phyloP scores from a whole-genome alignment of 2,329 filamentous ascomycete species.

The Biscogniauxia marginata region DNA sequence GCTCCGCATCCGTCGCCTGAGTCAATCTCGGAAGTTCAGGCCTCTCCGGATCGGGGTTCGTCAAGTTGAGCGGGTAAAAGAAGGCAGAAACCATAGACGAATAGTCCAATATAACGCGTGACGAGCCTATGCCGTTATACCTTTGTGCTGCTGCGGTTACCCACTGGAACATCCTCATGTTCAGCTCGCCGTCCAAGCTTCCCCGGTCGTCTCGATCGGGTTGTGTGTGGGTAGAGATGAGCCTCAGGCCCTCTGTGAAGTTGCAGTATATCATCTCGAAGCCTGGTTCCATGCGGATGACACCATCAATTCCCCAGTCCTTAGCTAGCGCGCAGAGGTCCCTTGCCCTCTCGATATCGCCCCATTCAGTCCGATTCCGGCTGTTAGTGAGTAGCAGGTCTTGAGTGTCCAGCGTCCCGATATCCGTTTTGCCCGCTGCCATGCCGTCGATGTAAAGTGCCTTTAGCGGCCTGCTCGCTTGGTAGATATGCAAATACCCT shows the following conservation, averaged over 20 bases:
- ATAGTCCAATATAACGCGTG: slow-evolving; percentile 45
- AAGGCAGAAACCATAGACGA: slow-evolving; percentile 51
- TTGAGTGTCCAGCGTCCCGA: slow-evolving; percentile 68
- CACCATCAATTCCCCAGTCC: slow-evolving; percentile 1
- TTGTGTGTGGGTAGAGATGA: slow-evolving; percentile 34
- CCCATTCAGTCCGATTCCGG: slow-evolving; percentile 24
- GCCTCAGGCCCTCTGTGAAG: slow-evolving; percentile 47
- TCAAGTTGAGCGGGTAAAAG: slow-evolving; percentile 51
- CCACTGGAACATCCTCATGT: slow-evolving; percentile 36
- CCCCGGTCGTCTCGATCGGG: slow-evolving; percentile 23
- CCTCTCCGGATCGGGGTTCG: slow-evolving; percentile 37
- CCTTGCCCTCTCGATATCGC: slow-evolving; percentile 52
- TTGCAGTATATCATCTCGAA: slow-evolving; percentile 10
- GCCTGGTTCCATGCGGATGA: slow-evolving; percentile 5
- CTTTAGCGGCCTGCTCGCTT: slow-evolving; percentile 53
- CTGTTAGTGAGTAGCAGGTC: slow-evolving; percentile 57
- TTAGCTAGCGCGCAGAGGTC: slow-evolving; percentile 30
- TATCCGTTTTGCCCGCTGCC: slow-evolving; percentile 62
- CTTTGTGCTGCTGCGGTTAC: slow-evolving; percentile 41
- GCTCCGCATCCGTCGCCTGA: slow-evolving; percentile 29
- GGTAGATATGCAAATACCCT: slow-evolving; percentile 68
- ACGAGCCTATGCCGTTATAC: slow-evolving; percentile 45
- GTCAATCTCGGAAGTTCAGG: slow-evolving; percentile 35
- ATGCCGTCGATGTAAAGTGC: slow-evolving; percentile 71
- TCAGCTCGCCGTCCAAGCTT: slow-evolving; percentile 6